Evolutionary conservation across 352 stramenopile genomes (phyloP).

Genomic region (Thraustochytrium sp.): DNA sequence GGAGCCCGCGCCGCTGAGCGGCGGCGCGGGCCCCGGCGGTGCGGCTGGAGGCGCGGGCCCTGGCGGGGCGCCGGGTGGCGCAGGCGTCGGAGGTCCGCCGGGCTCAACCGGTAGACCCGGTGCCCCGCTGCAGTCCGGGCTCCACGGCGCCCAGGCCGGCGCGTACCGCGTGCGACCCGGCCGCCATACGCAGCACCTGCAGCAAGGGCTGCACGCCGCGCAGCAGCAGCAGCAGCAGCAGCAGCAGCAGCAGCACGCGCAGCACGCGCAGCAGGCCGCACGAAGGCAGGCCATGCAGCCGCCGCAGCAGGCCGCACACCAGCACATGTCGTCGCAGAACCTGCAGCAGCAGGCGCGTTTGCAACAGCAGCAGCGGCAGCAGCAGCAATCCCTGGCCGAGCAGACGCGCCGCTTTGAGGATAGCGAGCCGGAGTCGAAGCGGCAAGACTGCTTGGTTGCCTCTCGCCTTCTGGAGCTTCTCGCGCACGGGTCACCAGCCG

Average conservation of each 20-base stretch:
- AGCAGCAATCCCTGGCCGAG: background rate
- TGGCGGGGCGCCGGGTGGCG: background rate
- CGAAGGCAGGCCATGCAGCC: background rate
- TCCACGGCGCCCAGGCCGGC: too few species aligned
- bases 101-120: background rate
- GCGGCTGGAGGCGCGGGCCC: too few species aligned
- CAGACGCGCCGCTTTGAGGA: background rate
- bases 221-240: background rate
- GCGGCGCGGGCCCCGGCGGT: background rate
- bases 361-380: background rate
- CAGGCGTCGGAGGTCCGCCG: background rate
- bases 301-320: background rate
- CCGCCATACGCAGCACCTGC: background rate
- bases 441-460: conserved; percentile 59
- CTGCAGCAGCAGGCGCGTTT: background rate
- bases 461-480: conserved; percentile 60
- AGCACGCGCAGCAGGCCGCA: background rate
- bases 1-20: background rate
- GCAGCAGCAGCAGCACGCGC: background rate
- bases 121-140: too few species aligned
- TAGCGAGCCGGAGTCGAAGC: background rate
- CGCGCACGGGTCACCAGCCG: conserved; percentile 67
- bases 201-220: background rate
- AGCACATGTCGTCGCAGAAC: background rate
- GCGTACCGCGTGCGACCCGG: too few species aligned